These are phyloP conservation scores for Hyparrhenia diplandra DNA, from an alignment of 176 grass and related monocot species.

Conservation along the genomic window DNA sequence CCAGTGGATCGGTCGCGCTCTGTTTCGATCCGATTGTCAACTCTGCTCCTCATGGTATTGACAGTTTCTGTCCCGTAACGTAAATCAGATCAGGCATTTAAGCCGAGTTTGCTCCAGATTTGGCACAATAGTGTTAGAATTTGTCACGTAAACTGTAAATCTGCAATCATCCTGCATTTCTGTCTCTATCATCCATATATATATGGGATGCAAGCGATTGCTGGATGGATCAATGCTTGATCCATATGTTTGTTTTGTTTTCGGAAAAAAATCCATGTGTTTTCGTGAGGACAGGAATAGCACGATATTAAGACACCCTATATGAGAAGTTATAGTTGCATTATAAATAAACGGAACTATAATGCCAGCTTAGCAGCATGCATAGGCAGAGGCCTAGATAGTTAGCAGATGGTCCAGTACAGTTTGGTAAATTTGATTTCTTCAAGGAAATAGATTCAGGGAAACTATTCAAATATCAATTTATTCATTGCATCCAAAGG, in stretches of 20 bases:
- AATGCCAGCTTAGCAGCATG: conserved; percentile 11
- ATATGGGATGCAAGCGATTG: too few relatives aligned
- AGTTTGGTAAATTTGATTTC: neutral
- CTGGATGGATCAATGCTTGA: neutral
- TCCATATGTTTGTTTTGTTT: neutral
- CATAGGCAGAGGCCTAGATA: neutral
- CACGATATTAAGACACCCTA: neutral
- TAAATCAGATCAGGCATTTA: neutral
- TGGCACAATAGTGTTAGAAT: neutral
- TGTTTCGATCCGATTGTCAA: neutral
- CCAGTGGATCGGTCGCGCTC: neutral
- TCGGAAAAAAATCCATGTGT: too few relatives aligned
- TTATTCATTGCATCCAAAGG: neutral
- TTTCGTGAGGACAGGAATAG: neutral
- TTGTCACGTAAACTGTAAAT: neutral
- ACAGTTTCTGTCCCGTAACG: neutral
- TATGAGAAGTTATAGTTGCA: neutral
- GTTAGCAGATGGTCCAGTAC: neutral
- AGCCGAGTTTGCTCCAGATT: neutral
- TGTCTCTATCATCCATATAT: neutral
- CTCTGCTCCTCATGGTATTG: neutral
- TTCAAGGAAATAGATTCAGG: neutral
- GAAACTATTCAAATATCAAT: neutral
- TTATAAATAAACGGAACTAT: neutral
- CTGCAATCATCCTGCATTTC: neutral